phyloP scores from a whole-genome alignment of 2,329 filamentous ascomycete genomes.

The Hypoxylon sp. region DNA sequence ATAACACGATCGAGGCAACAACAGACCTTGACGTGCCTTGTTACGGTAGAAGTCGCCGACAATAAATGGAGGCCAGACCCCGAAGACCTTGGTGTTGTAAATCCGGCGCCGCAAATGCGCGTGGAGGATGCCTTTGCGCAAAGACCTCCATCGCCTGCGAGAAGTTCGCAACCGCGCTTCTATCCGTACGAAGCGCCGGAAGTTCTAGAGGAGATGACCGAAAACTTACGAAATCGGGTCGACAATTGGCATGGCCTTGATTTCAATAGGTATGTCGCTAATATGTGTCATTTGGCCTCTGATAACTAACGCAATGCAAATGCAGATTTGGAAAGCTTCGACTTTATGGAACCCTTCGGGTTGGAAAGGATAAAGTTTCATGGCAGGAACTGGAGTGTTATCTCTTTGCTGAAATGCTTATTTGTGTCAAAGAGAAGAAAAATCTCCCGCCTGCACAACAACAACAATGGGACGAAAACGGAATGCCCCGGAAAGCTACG shows the following conservation, averaged over 20 bases:
- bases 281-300: not conserved
- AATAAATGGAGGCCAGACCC: conserved; percentile 90
- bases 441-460: conserved; percentile 66
- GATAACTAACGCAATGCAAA: conserved; percentile 57
- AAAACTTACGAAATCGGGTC: conserved; percentile 86
- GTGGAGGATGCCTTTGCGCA: conserved; percentile 68
- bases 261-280: conserved; percentile 76
- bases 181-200: conserved; percentile 82
- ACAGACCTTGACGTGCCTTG: conserved; percentile 92
- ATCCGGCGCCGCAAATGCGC: conserved; percentile 61
- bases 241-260: conserved; percentile 99
- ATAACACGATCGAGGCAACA: conserved; percentile 92
- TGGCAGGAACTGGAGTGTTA: conserved; percentile 99
- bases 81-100: conserved; percentile 78
- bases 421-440: conserved; percentile 99
- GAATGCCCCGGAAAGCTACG: conserved; percentile 72
- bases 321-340: conserved; percentile 91
- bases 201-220: conserved; percentile 85
- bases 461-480: conserved; percentile 76
- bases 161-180: conserved; percentile 69
- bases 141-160: conserved; percentile 72
- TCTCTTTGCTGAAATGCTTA: conserved; percentile 98
- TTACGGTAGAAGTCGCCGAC: conserved; percentile 94
- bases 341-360: conserved; percentile 88
- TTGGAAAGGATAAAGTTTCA: conserved; percentile 94